Conservation (phyloP, 345 rosid species). For the Eucalyptus guilfoylei region DNA sequence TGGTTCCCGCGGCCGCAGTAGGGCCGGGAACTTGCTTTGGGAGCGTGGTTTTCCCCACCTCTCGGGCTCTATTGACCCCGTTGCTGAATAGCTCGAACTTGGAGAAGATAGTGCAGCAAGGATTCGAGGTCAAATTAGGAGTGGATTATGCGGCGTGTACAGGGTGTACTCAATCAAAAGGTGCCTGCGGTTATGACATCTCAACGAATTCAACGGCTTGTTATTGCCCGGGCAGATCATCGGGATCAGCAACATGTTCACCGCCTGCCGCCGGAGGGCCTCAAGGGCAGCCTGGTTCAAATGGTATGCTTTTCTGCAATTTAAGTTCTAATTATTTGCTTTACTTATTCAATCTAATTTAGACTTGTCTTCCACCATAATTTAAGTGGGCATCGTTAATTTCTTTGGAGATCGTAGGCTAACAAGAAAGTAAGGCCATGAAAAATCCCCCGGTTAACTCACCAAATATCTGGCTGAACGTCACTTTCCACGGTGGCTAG, state of each 20-base stretch:
- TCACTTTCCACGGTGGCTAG: neutral
- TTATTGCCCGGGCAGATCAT: neutral
- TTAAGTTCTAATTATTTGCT: accelerated
- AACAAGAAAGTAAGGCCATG: neutral
- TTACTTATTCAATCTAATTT: neutral
- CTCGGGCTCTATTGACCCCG: accelerated
- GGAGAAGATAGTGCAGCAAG: neutral
- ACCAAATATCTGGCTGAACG: neutral
- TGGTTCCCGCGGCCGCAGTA: neutral
- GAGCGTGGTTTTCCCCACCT: neutral
- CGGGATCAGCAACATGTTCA: accelerated
- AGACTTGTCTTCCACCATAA: neutral
- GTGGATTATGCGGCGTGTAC: neutral
- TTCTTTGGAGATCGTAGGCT: neutral
- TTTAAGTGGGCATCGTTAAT: neutral
- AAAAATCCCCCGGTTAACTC: neutral
- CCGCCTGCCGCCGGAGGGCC: neutral
- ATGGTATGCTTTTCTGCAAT: neutral
- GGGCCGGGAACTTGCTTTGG: neutral
- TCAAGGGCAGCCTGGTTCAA: neutral
- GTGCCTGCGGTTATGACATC: neutral
- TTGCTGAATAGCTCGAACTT: accelerated
- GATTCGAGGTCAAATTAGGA: neutral
- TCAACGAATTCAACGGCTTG: neutral
- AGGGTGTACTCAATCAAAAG: neutral